phyloP scores from a whole-genome alignment of 2,329 filamentous ascomycete genomes.

The Tolypocladium nubicola region DNA sequence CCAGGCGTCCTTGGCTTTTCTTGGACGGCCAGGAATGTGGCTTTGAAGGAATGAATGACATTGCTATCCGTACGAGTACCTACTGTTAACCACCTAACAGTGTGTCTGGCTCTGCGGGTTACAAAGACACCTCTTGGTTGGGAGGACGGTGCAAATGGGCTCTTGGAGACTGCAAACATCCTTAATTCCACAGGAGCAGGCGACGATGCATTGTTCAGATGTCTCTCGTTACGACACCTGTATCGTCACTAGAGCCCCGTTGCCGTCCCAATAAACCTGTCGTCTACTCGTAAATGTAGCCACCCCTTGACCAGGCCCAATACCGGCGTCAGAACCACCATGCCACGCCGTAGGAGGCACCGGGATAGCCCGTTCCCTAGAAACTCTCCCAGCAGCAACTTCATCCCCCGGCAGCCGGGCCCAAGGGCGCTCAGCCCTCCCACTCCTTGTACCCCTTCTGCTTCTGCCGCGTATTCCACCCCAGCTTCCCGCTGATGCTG shows the following conservation, averaged over 20 bases:
- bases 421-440: constrained; percentile 16
- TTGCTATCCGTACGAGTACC: too few relatives aligned
- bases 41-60: too few relatives aligned
- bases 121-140: too few relatives aligned
- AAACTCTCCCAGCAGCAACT: not conserved
- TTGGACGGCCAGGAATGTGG: too few relatives aligned
- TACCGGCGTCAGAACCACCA: not conserved
- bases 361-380: not conserved
- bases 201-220: too few relatives aligned
- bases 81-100: too few relatives aligned
- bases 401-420: not conserved
- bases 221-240: not conserved
- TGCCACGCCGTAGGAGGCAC: not conserved
- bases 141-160: too few relatives aligned
- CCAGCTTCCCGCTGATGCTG: constrained; percentile 66
- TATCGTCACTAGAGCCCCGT: not conserved
- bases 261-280: not conserved
- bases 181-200: too few relatives aligned
- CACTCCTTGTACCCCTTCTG: constrained; percentile 53
- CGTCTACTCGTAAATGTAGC: not conserved
- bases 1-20: too few relatives aligned
- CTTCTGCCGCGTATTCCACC: constrained; percentile 72
- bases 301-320: not conserved
- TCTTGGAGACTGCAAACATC: too few relatives aligned
- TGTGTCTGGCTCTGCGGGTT: too few relatives aligned